These are phyloP conservation scores for Lantana camara DNA, from an alignment of 257 asterid genomes.

Conservation along the genomic window DNA sequence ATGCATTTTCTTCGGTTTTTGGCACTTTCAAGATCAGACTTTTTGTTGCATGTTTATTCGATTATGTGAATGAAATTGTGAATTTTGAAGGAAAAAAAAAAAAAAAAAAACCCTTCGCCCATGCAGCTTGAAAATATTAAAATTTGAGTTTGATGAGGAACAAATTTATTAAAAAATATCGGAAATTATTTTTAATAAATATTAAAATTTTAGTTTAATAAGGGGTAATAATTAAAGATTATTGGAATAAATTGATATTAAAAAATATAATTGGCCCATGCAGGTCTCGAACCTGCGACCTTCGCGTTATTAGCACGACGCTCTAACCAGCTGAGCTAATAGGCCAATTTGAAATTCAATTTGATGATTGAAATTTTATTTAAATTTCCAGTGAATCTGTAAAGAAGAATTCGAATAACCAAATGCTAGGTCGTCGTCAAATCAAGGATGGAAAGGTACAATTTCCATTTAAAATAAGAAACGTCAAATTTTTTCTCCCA, in stretches of 20 bases:
- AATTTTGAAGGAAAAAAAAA: too few relatives aligned
- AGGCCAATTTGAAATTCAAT: conserved; percentile 35
- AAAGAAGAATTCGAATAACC: conserved; percentile 42
- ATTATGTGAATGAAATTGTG: neutral
- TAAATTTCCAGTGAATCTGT: conserved; percentile 46
- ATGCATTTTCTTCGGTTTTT: too few relatives aligned
- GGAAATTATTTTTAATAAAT: too few relatives aligned
- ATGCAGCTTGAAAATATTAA: too few relatives aligned
- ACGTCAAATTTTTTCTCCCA: neutral
- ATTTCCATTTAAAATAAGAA: neutral
- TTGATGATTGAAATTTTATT: neutral
- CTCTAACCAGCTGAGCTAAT: conserved; percentile 81
- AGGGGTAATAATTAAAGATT: too few relatives aligned
- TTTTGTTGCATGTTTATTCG: too few relatives aligned
- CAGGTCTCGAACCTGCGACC: conserved; percentile 78
- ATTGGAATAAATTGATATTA: too few relatives aligned
- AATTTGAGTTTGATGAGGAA: too few relatives aligned
- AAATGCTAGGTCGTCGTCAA: conserved; percentile 75
- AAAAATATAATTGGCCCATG: conserved; percentile 46
- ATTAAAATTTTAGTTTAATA: too few relatives aligned
- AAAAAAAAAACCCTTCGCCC: too few relatives aligned
- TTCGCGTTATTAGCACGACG: conserved; percentile 76
- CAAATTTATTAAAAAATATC: too few relatives aligned
- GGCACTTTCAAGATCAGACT: too few relatives aligned
- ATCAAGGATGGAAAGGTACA: conserved; percentile 65